Base-by-base conservation (phyloP, 2,329 filamentous ascomycete genomes). In the Aspergillus neoniger region DNA sequence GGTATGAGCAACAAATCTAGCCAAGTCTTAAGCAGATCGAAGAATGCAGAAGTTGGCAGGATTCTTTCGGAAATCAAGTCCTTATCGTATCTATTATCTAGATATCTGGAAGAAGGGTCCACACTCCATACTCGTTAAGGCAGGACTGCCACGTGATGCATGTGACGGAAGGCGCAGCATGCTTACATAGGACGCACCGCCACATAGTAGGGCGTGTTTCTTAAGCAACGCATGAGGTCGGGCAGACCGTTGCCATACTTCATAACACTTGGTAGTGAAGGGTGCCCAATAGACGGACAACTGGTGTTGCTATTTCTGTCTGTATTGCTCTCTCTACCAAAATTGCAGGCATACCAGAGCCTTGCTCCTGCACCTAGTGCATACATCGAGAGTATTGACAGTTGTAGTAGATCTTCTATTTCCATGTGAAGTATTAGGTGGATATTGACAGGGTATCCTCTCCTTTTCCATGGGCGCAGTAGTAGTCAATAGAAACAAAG, bases 241-340 rank as follows among this genome's bases (percentile, higher is more conserved):
- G 53, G 25, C 41, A 30, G 53, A 14, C 39, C 44, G 43, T 55
- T 55, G 51, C 23, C 32, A 39, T 53, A 38, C 51, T n/a, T 53
- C 36, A 21, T 15, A 23, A 23, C 41, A 21, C 14, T 23, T 30
- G 23, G 23, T n/a, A 25, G 23, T 30, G 15, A 15, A 28, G 43
- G 19, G 21, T 57, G 28, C 49, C 56, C 39, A 65, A 65, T 36
- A 57, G 10, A n/a, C 56, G 44, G 25, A 50, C 48, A 47, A 62
- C 59, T 28, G 59, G 63, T 14, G 62, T 58, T 12, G 56, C 60
- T 58, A 39, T 57, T 12, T 36, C 51, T 32, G 62, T 59, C 23
- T 6, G 12, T 36, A 36, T 36, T 36, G 32, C 12, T 36, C 12
- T 56, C 63, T 38, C 36, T 50, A 32, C 25, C 19, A 17, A 5